A percentile compares a stretch with the other conserved stretches of the same genome.
Conservation (phyloP, 1,284 basidiomycete species). For the Hymenochaete sp. region DNA sequence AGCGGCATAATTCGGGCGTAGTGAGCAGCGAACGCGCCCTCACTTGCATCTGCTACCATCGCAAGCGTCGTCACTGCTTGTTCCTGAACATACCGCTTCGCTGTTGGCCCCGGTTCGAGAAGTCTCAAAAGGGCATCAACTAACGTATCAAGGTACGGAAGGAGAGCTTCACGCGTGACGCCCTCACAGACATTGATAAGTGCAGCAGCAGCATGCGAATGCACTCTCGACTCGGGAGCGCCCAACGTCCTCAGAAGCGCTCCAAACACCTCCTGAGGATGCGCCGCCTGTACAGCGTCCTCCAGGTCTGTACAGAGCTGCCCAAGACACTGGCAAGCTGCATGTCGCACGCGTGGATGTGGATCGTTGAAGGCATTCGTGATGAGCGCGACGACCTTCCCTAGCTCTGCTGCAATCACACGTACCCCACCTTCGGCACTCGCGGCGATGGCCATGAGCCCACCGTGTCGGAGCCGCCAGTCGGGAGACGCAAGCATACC, state of each 20-base stretch:
- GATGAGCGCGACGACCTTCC: conserved; percentile 69
- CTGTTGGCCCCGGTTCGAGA: conserved; percentile 37
- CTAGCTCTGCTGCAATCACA: conserved; percentile 70
- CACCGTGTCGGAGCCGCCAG: conserved; percentile 76
- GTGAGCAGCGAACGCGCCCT: conserved; percentile 61
- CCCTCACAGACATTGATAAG: conserved; percentile 87
- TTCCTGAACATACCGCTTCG: conserved; percentile 66
- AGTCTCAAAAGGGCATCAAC: conserved; percentile 63
- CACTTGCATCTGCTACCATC: conserved; percentile 78
- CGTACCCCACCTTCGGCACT: conserved; percentile 50
- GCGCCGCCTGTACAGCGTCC: conserved; percentile 69
- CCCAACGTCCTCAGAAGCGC: conserved; percentile 66
- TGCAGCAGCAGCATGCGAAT: conserved; percentile 75
- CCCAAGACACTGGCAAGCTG: conserved; percentile 81
- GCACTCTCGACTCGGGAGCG: conserved; percentile 73
- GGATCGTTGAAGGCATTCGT: conserved; percentile 66
- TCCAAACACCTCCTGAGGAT: conserved; percentile 58
- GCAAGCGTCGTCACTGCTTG: conserved; percentile 77
- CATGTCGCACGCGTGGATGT: conserved; percentile 75
- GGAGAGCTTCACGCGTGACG: conserved; percentile 59
- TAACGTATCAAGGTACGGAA: conserved; percentile 70
- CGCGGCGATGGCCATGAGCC: conserved; percentile 71
- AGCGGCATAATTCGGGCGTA: conserved; percentile 72
- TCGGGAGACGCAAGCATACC: conserved; percentile 71
- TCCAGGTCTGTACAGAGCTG: conserved; percentile 80